Conservation (phyloP, 352 stramenopile species). For the Plasmopara muralis region DNA sequence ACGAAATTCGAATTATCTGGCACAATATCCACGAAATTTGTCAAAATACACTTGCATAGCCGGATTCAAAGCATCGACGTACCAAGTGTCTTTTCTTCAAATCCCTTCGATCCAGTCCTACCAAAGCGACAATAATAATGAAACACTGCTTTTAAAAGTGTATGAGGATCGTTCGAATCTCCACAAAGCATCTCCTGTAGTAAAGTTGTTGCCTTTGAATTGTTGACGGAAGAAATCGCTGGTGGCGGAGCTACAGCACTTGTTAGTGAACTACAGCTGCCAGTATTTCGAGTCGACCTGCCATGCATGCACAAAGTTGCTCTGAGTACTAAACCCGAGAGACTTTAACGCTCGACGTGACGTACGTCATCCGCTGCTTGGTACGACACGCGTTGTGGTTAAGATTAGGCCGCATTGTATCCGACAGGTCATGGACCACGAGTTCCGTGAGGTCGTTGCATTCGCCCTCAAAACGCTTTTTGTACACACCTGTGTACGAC, state of each 20-base stretch:
- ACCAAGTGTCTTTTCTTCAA: conserved; percentile 64
- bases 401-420: conserved; percentile 48
- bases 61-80: conserved; percentile 2
- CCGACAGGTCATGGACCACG: conserved; percentile 46
- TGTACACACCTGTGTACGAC: conserved; percentile 62
- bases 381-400: conserved; percentile 41
- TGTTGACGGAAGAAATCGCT: conserved; percentile 4
- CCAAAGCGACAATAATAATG: conserved; percentile 85
- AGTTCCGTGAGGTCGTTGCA: conserved; percentile 41
- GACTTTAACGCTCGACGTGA: not conserved
- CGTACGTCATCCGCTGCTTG: conserved; percentile 43
- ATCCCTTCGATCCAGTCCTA: conserved; percentile 54
- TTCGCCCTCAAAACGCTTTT: conserved; percentile 52
- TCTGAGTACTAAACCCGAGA: not conserved
- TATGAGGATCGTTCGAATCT: conserved; percentile 75
- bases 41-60: not conserved
- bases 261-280: not conserved
- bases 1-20: conserved; percentile 81
- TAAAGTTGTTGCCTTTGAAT: conserved; percentile 15
- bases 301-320: conserved; percentile 6
- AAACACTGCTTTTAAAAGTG: conserved; percentile 71
- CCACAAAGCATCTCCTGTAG: conserved; percentile 38
- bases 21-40: not conserved
- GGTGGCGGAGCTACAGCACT: conserved; percentile 3
- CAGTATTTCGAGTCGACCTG: conserved; percentile 7